These are phyloP conservation scores for Sporothrix dimorphospora DNA, from an alignment of 2,329 filamentous ascomycete genomes.

Conservation along the genomic window DNA sequence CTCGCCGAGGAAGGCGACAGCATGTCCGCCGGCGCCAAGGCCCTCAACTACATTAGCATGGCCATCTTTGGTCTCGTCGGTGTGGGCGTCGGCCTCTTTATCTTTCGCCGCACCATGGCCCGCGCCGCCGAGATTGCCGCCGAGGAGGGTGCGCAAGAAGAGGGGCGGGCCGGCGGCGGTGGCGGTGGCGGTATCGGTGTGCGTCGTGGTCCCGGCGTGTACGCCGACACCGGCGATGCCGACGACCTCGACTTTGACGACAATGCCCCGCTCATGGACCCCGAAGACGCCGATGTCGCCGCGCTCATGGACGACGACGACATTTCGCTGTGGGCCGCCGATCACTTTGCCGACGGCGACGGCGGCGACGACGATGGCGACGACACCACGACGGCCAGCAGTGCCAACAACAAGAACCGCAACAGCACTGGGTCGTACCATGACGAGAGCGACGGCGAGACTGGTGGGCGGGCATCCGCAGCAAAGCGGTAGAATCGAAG, in stretches of 20 bases:
- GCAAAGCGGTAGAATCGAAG: slow-evolving; percentile 16
- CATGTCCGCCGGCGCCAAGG: slow-evolving; percentile 78
- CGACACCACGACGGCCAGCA: background rate
- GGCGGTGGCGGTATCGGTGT: slow-evolving; percentile 34
- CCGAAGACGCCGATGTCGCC: slow-evolving; percentile 53
- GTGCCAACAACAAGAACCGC: background rate
- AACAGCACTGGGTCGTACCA: slow-evolving; percentile 20
- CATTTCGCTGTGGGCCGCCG: slow-evolving; percentile 60
- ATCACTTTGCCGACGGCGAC: slow-evolving; percentile 41
- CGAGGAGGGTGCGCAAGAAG: slow-evolving; percentile 44
- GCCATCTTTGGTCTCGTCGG: slow-evolving; percentile 71
- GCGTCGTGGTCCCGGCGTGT: slow-evolving; percentile 3
- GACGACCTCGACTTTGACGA: slow-evolving; percentile 40
- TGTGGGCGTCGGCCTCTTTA: slow-evolving; percentile 75
- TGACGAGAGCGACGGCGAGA: slow-evolving; percentile 28
- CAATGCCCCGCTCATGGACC: slow-evolving; percentile 38
- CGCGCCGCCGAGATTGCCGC: slow-evolving; percentile 62
- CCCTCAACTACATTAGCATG: slow-evolving; percentile 84
- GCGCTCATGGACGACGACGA: slow-evolving; percentile 63
- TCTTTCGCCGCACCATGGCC: slow-evolving; percentile 74
- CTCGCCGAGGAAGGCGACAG: slow-evolving; percentile 82
- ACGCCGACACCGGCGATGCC: slow-evolving; percentile 46
- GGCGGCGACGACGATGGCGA: slow-evolving; percentile 11
- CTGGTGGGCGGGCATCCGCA: background rate
- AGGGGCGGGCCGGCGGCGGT: slow-evolving; percentile 38